phyloP scores from a whole-genome alignment of 2,329 filamentous ascomycete genomes.

The Hortaea sp. region DNA sequence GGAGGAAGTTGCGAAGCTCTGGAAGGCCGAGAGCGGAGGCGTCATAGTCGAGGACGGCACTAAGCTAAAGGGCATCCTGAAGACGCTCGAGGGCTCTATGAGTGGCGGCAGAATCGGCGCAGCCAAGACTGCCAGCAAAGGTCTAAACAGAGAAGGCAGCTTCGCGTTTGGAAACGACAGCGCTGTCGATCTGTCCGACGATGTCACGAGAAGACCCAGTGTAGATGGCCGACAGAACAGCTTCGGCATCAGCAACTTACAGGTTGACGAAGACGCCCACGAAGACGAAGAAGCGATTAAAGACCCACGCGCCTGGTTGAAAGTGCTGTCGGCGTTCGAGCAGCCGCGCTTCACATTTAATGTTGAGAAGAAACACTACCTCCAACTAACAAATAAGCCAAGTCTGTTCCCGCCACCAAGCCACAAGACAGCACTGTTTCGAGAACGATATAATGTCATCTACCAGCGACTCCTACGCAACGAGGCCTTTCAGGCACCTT shows the following conservation, averaged over 20 bases:
- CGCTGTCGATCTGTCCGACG: slow-evolving; percentile 11
- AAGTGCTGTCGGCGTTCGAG: slow-evolving; percentile 71
- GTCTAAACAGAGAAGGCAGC: slow-evolving; percentile 53
- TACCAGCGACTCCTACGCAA: slow-evolving; percentile 88
- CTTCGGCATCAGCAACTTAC: slow-evolving; percentile 45
- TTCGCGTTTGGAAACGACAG: slow-evolving; percentile 47
- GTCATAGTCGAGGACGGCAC: slow-evolving; percentile 80
- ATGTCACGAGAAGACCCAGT: slow-evolving; percentile 19
- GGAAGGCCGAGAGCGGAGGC: slow-evolving; percentile 82
- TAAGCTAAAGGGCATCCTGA: slow-evolving; percentile 68
- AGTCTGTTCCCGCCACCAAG: slow-evolving; percentile 58
- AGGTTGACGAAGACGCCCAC: slow-evolving; percentile 44
- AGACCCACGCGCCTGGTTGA: slow-evolving; percentile 74
- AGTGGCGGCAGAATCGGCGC: slow-evolving; percentile 62
- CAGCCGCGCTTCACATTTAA: slow-evolving; percentile 75
- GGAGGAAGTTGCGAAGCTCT: slow-evolving; percentile 80
- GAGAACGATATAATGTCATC: slow-evolving; percentile 83
- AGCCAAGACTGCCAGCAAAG: slow-evolving; percentile 31
- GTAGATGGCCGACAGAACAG: slow-evolving; percentile 47
- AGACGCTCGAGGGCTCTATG: slow-evolving; percentile 79
- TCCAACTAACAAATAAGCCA: slow-evolving; percentile 43
- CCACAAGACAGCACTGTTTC: slow-evolving; percentile 76
- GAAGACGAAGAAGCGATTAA: slow-evolving; percentile 49
- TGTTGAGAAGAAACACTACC: slow-evolving; percentile 78
- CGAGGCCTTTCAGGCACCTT: slow-evolving; percentile 79